phyloP scores from a whole-genome alignment of 164 flowering plant species.

The Vitis rupestris region DNA sequence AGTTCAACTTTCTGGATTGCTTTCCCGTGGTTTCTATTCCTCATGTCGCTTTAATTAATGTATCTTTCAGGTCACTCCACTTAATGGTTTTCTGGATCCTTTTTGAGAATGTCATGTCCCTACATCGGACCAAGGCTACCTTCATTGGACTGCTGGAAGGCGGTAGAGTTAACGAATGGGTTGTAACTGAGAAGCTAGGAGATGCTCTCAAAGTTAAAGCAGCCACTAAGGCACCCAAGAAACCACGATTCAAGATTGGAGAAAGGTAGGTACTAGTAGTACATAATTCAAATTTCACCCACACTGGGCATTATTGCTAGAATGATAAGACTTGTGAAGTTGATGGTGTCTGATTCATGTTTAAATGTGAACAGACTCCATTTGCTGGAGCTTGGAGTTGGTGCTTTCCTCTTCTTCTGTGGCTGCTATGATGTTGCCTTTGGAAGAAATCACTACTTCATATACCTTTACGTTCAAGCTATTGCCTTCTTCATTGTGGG shows the following conservation, averaged over 20 bases:
- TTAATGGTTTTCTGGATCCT: slow-evolving; percentile 85
- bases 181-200: slow-evolving; percentile 94
- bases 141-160: slow-evolving; percentile 84
- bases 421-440: slow-evolving; percentile 60
- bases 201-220: slow-evolving; percentile 64
- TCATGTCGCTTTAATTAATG: no score
- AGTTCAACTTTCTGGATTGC: no score
- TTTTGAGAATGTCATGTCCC: slow-evolving; percentile 95
- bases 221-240: slow-evolving; percentile 44
- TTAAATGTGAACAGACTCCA: slow-evolving; percentile 44
- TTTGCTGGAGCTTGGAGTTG: slow-evolving; percentile 56
- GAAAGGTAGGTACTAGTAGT: slow-evolving; percentile 47
- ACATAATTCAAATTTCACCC: no score
- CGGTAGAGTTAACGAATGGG: slow-evolving; percentile 92
- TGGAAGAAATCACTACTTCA: slow-evolving; percentile 64
- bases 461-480: slow-evolving; percentile 69
- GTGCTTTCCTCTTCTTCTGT: slow-evolving; percentile 57
- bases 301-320: no score
- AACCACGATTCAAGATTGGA: slow-evolving; percentile 45
- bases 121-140: slow-evolving; percentile 93
- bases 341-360: background rate
- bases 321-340: no score
- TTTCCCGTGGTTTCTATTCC: no score
- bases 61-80: slow-evolving; percentile 73
- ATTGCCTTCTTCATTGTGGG: slow-evolving; percentile 72